These are phyloP conservation scores for Porphyridium purpureum DNA, from an alignment of 23 red algal species.

Conservation along the genomic window DNA sequence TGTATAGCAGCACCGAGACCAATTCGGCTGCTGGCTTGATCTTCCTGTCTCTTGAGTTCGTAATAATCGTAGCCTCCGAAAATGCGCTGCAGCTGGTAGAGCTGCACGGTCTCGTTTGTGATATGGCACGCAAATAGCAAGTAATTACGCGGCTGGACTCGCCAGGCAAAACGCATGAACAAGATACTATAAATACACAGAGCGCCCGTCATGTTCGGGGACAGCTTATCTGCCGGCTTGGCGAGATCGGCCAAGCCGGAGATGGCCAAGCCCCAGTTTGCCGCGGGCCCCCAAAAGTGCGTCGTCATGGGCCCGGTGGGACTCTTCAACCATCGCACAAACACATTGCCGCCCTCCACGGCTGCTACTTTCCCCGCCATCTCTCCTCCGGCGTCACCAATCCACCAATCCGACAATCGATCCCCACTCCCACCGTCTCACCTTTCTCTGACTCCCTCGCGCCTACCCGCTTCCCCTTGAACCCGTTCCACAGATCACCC, in stretches of 20 bases:
- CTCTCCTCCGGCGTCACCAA: no score
- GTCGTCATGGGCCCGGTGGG: slow-evolving; percentile 87
- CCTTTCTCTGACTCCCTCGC: no score
- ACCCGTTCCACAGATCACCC: no score
- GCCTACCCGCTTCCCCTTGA: no score
- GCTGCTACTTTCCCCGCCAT: no score
- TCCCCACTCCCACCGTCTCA: no score
- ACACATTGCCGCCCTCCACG: no score
- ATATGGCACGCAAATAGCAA: slow-evolving; percentile 74
- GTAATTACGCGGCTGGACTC: slow-evolving; percentile 75
- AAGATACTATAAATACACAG: slow-evolving; percentile 74
- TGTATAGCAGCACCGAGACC: no score
- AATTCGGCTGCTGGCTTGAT: no score
- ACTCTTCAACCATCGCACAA: no score
- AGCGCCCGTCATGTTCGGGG: slow-evolving; percentile 74
- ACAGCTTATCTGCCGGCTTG: slow-evolving; percentile 73
- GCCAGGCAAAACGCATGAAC: slow-evolving; percentile 92
- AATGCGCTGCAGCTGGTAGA: slow-evolving; percentile 83
- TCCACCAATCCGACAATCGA: no score
- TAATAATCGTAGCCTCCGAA: slow-evolving; percentile 71
- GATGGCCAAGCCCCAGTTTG: slow-evolving; percentile 75
- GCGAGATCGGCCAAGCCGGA: slow-evolving; percentile 70
- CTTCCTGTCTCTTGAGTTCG: no score
- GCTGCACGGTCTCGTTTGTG: slow-evolving; percentile 79
- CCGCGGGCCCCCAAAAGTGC: slow-evolving; percentile 85